Base-by-base conservation (phyloP, 441 rosid species). In the Melastoma candidum region DNA sequence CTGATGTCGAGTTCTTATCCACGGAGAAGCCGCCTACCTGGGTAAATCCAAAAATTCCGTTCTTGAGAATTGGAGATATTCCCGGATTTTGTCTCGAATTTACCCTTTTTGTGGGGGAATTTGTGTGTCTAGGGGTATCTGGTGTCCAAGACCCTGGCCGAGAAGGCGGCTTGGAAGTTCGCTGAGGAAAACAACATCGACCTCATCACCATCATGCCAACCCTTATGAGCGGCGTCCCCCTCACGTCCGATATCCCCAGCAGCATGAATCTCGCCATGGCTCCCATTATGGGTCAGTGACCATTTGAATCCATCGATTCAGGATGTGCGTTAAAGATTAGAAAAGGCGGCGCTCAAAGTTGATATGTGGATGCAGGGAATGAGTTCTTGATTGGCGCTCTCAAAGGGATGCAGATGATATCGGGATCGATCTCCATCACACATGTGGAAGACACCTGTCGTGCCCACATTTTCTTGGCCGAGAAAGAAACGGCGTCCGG, bases 1-100 rank as follows among this genome's bases (percentile, higher is more conserved):
- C 87, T 1, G 89, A 87, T 61, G 52, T 72, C 39, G 90, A 87
- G 56, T 83, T 80, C 69, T 69, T 87, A 75, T 50, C 61, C 27
- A 60, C 80, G 12, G 75, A 57, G 55, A 90, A 87, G 67, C 98
- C 96, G 7, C 86, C 83, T 39, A 80, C 82, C 32, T 90, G 95
- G 96, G 96, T 87, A 83, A 64, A 2, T 51, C 8, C 8, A 36
- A 46, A 12, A 29, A 29, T 6, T 29, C 12, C 17, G 3, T 12
- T 12, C 24, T 53, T 24, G 26, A 10, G 39, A 17, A 12, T 26
- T 17, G 9, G 0, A 26, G n/a, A 10, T 11, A 39, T 43, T 17
- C 11, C 12, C 12, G 26, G 4, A 5, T 14, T 0, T 36, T 11
- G 24, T 10, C 26, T 22, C 47, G 48, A 50, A n/a, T 44, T 49